A percentile compares a stretch with the other conserved stretches of the same genome.
These are phyloP conservation scores for Rhodomyrtus tomentosa DNA, from an alignment of 345 rosid genomes.

Conservation along the genomic window DNA sequence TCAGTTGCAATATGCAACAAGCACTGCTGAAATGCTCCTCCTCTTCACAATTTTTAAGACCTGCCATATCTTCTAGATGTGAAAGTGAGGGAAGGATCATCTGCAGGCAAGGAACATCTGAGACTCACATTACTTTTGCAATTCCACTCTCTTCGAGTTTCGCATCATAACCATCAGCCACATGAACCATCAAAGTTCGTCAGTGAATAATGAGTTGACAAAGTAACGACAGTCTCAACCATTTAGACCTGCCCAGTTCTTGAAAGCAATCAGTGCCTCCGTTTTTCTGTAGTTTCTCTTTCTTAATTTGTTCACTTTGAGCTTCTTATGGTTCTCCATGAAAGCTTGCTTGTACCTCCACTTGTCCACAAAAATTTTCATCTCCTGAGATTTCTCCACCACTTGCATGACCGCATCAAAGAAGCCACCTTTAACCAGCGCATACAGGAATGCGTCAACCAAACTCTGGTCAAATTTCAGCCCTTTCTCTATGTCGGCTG, in stretches of 20 bases:
- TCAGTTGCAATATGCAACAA: neutral
- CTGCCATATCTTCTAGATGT: neutral
- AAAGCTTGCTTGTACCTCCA: slow-evolving; percentile 97
- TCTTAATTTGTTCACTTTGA: slow-evolving; percentile 73
- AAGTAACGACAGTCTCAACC: slow-evolving; percentile 18
- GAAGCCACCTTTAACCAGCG: slow-evolving; percentile 91
- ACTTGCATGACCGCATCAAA: slow-evolving; percentile 98
- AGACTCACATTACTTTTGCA: neutral
- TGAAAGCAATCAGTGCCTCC: slow-evolving; percentile 92
- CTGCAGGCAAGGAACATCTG: neutral
- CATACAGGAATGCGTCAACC: slow-evolving; percentile 85
- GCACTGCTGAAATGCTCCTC: neutral
- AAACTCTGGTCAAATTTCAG: slow-evolving; percentile 48
- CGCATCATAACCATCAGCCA: neutral
- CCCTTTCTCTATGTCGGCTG: slow-evolving; percentile 34
- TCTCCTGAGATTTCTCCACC: slow-evolving; percentile 76
- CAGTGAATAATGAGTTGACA: neutral
- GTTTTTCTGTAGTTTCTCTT: slow-evolving; percentile 73
- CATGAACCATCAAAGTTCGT: neutral
- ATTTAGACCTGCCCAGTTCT: slow-evolving; percentile 93
- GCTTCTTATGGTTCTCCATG: slow-evolving; percentile 96
- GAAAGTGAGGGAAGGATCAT: neutral
- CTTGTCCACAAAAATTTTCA: slow-evolving; percentile 88
- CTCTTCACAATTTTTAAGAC: neutral
- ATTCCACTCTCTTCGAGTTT: neutral